Conservation (phyloP, 2,329 filamentous ascomycete species). For the Escovopsis sp. region DNA sequence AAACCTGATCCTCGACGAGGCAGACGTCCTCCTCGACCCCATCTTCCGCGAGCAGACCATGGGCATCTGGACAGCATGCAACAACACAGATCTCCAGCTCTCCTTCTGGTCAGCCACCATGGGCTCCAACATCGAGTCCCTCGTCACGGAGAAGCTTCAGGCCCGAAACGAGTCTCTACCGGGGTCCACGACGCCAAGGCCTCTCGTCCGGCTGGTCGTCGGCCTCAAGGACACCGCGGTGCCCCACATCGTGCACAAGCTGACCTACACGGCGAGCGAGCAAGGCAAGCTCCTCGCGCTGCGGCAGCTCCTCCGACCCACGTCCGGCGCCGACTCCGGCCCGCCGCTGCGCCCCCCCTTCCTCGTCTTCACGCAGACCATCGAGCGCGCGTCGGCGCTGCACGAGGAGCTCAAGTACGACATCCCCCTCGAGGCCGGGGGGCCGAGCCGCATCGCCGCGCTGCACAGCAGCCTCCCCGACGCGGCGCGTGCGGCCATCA, state of each 20-base stretch:
- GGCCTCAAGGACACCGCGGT: constrained; percentile 92
- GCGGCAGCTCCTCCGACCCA: constrained; percentile 74
- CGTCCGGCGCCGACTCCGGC: constrained; percentile 36
- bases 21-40: constrained; percentile 82
- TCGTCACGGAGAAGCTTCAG: constrained; percentile 54
- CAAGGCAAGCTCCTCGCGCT: constrained; percentile 85
- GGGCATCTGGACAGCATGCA: constrained; percentile 68
- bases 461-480: constrained; percentile 79
- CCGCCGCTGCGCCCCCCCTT: constrained; percentile 68
- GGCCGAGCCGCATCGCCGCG: constrained; percentile 70
- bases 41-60: constrained; percentile 83
- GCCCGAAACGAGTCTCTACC: constrained; percentile 29
- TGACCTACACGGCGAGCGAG: constrained; percentile 84
- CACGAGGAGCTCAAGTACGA: constrained; percentile 88
- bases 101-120: constrained; percentile 96
- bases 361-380: constrained; percentile 91
- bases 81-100: constrained; percentile 50
- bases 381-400: constrained; percentile 74
- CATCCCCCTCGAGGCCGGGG: constrained; percentile 76
- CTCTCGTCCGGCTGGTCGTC: constrained; percentile 74
- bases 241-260: constrained; percentile 76
- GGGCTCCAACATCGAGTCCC: constrained; percentile 76
- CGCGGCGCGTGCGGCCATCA: constrained; percentile 58
- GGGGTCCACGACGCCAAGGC: constrained; percentile 21
- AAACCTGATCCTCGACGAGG: constrained; percentile 77